Evolutionary conservation across 2,329 filamentous ascomycete species (phyloP).

Genomic region (Falciphora oryzae): DNA sequence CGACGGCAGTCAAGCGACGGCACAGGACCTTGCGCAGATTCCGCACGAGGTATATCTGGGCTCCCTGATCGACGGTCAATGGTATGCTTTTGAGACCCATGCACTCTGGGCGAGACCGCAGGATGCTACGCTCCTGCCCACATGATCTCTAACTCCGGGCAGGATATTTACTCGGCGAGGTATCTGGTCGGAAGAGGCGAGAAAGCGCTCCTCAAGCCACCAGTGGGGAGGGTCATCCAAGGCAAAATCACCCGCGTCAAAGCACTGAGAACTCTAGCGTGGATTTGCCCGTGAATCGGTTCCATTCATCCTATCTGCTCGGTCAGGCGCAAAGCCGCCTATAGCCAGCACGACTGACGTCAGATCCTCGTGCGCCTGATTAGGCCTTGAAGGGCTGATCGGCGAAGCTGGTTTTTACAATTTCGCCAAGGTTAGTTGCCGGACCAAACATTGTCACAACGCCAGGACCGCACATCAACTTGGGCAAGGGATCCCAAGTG

Average conservation of each 20-base stretch:
- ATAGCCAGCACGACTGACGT: not conserved
- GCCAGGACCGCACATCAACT: not conserved
- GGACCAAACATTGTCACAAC: not conserved
- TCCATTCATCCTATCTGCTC: not conserved
- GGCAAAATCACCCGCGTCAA: not conserved
- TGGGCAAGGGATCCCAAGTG: not conserved
- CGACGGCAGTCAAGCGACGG: not conserved
- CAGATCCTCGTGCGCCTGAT: not conserved
- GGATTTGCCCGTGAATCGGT: not conserved
- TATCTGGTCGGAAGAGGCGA: not conserved
- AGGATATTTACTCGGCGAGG: not conserved
- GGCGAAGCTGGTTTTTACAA: not conserved
- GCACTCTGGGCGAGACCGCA: not conserved
- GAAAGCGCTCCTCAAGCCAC: not conserved
- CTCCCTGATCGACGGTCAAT: not conserved
- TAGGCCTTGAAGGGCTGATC: not conserved
- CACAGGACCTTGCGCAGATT: slow-evolving; percentile 1
- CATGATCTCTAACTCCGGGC: not conserved
- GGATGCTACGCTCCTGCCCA: not conserved
- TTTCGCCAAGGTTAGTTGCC: not conserved
- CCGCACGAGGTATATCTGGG: not conserved
- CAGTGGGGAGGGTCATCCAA: not conserved
- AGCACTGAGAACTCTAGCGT: not conserved
- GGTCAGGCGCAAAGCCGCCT: not conserved
- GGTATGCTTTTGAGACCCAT: not conserved